Conservation (phyloP, 495 filamentous ascomycete genomes). For the Penicillium paxilli region DNA sequence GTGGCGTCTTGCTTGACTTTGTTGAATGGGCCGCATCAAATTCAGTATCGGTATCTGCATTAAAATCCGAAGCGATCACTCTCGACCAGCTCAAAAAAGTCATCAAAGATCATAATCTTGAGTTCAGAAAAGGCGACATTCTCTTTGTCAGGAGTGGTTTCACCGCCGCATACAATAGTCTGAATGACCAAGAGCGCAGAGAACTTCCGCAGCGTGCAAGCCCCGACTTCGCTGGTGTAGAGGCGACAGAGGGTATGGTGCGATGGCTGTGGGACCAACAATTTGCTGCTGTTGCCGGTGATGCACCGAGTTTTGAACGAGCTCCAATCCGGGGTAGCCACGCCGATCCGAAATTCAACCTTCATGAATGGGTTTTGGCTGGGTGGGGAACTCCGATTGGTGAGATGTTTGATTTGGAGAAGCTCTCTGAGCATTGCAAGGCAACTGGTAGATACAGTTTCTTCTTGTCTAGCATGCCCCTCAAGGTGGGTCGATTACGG, state of each 20-base stretch:
- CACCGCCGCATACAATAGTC: conserved; percentile 30
- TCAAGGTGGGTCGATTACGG: conserved; percentile 38
- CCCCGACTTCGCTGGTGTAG: conserved; percentile 38
- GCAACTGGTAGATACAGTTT: conserved; percentile 46
- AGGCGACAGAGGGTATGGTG: conserved; percentile 33
- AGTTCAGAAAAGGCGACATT: conserved; percentile 46
- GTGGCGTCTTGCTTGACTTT: conserved; percentile 52
- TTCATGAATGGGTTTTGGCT: conserved; percentile 53
- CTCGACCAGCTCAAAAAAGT: conserved; percentile 33
- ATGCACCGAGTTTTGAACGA: conserved; percentile 34
- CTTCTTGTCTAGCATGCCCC: conserved; percentile 53
- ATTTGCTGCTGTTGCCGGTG: conserved; percentile 50
- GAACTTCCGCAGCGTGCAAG: conserved; percentile 17
- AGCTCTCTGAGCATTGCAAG: conserved; percentile 42
- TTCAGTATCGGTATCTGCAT: conserved; percentile 24
- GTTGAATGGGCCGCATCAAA: conserved; percentile 46
- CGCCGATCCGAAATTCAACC: conserved; percentile 21
- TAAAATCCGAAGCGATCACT: conserved; percentile 34
- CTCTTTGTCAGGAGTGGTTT: conserved; percentile 51
- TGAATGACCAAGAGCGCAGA: conserved; percentile 23
- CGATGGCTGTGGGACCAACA: conserved; percentile 47
- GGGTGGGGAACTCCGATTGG: conserved; percentile 58
- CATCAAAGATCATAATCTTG: conserved; percentile 29
- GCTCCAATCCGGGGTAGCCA: conserved; percentile 26
- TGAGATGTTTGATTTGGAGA: conserved; percentile 58